phyloP scores from a whole-genome alignment of 2,329 filamentous ascomycete species.

The Thermochaetoides dissita region DNA sequence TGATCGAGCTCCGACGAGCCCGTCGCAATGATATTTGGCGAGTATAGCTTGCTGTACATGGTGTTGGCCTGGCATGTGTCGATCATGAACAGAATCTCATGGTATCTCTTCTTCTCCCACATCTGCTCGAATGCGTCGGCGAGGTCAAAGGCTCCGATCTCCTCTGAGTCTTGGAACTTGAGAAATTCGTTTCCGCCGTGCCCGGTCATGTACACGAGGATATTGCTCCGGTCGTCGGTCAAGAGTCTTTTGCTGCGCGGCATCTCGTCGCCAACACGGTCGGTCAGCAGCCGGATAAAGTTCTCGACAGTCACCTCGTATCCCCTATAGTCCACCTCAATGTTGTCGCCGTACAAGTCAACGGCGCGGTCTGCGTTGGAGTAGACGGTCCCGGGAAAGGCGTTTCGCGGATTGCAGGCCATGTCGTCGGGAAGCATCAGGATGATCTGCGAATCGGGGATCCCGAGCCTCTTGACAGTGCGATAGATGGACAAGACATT shows the following conservation, averaged over 20 bases:
- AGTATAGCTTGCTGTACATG: slow-evolving; percentile 98
- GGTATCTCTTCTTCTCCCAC: slow-evolving; percentile 99
- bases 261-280: slow-evolving; percentile 87
- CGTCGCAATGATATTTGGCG: slow-evolving; percentile 93
- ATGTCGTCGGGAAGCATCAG: slow-evolving; percentile 99
- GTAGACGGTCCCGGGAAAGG: slow-evolving; percentile 94
- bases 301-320: slow-evolving; percentile 99
- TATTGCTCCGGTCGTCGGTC: slow-evolving; percentile 91
- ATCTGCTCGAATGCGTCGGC: slow-evolving; percentile 98
- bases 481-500: slow-evolving; percentile 96
- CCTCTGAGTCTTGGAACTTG: slow-evolving; percentile 96
- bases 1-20: slow-evolving; percentile 94
- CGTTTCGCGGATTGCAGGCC: slow-evolving; percentile 97
- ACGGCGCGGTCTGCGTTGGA: slow-evolving; percentile 93
- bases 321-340: slow-evolving; percentile 94
- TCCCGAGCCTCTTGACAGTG: slow-evolving; percentile 93
- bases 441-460: slow-evolving; percentile 97
- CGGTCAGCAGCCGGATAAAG: slow-evolving; percentile 89
- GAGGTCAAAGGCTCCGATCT: slow-evolving; percentile 90
- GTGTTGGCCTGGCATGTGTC: slow-evolving; percentile 99
- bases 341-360: slow-evolving; percentile 95
- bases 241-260: slow-evolving; percentile 85
- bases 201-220: slow-evolving; percentile 97
- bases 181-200: slow-evolving; percentile 96
- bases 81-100: slow-evolving; percentile 99